Evolutionary conservation across 2,329 filamentous ascomycete species (phyloP).

Genomic region (Claviceps cyperi): DNA sequence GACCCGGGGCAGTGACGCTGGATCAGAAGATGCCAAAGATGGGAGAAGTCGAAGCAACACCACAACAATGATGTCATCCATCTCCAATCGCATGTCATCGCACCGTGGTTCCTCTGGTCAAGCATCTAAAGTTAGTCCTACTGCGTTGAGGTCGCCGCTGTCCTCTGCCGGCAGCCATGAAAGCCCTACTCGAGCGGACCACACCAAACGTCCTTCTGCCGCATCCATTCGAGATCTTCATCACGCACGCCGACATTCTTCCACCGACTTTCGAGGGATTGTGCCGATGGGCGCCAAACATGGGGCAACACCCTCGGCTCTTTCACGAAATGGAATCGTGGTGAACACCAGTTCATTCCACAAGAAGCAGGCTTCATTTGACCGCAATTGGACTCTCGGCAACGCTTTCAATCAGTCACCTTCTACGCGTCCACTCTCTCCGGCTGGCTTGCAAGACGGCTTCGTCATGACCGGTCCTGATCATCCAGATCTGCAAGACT

Average conservation of each 20-base stretch:
- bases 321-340: slow-evolving; percentile 29
- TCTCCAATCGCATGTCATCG: slow-evolving; percentile 31
- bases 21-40: slow-evolving; percentile 37
- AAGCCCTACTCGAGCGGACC: slow-evolving; percentile 30
- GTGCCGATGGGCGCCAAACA: slow-evolving; percentile 9
- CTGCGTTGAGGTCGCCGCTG: slow-evolving; percentile 25
- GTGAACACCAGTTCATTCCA: slow-evolving; percentile 28
- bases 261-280: slow-evolving; percentile 52
- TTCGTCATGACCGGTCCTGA: slow-evolving; percentile 21
- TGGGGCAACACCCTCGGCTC: slow-evolving; percentile 20
- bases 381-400: slow-evolving; percentile 55
- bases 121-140: slow-evolving; percentile 33
- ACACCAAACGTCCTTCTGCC: slow-evolving; percentile 55
- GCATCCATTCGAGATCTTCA: slow-evolving; percentile 71
- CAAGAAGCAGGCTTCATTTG: slow-evolving; percentile 55
- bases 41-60: slow-evolving; percentile 43
- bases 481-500: slow-evolving; percentile 28
- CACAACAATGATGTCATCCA: slow-evolving; percentile 27
- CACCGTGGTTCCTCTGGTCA: slow-evolving; percentile 35
- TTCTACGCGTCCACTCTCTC: slow-evolving; percentile 33
- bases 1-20: slow-evolving; percentile 43
- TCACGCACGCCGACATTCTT: slow-evolving; percentile 77
- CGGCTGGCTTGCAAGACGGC: slow-evolving; percentile 33
- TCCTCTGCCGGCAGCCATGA: slow-evolving; percentile 26
- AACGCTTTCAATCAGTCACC: slow-evolving; percentile 27